phyloP scores from a whole-genome alignment of 768 basidiomycete species.

The Suillus weaverae region DNA sequence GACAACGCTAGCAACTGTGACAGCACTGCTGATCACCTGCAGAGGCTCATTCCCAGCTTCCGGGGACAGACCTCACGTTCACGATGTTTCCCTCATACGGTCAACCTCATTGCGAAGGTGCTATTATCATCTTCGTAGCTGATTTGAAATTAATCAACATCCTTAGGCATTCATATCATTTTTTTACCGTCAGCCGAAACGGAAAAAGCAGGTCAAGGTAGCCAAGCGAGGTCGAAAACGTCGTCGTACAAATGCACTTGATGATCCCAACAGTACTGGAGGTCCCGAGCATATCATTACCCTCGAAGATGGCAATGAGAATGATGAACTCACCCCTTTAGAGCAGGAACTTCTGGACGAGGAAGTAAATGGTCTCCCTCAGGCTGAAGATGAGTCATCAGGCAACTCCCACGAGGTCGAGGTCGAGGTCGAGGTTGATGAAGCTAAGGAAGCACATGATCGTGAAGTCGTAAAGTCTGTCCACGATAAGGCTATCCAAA shows the following conservation, averaged over 20 bases:
- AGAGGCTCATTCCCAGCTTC: slow-evolving; percentile 24
- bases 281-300: background rate
- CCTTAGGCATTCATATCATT: background rate
- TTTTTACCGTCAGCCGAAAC: background rate
- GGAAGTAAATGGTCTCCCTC: background rate
- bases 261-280: background rate
- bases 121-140: background rate
- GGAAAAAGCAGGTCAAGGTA: background rate
- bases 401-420: background rate
- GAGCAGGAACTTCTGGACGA: background rate
- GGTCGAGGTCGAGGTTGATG: slow-evolving; percentile 8
- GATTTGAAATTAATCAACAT: background rate
- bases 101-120: slow-evolving; percentile 37
- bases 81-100: slow-evolving; percentile 32
- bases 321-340: background rate
- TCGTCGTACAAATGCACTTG: background rate
- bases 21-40: slow-evolving; percentile 22
- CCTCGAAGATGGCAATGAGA: background rate
- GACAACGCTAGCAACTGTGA: slow-evolving; percentile 36
- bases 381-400: no score
- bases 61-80: slow-evolving; percentile 16
- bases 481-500: slow-evolving; percentile 5
- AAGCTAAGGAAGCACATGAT: slow-evolving; percentile 22
- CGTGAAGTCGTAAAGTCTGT: slow-evolving; percentile 11
- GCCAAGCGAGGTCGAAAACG: background rate